phyloP scores from a whole-genome alignment of 179 eudicot genomes.

The Amaranthus tricolor region DNA sequence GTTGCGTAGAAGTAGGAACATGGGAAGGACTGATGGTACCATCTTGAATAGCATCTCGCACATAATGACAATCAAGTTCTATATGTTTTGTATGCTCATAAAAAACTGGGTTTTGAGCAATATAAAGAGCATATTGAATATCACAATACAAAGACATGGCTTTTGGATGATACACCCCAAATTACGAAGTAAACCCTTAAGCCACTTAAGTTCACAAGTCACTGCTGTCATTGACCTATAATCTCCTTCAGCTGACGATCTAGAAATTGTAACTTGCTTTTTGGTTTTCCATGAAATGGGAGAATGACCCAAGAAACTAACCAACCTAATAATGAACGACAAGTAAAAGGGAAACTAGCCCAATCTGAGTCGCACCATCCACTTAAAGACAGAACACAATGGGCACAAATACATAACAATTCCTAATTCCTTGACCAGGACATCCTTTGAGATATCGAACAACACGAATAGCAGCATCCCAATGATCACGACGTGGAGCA shows the following conservation, averaged over 20 bases:
- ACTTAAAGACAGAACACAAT: not conserved
- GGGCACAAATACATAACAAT: not conserved
- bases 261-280: too few species aligned
- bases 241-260: too few species aligned
- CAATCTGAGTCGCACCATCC: constrained; percentile 1
- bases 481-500: not conserved
- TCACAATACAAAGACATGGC: not conserved
- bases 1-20: not conserved
- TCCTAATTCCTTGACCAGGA: not conserved
- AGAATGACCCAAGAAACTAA: too few species aligned
- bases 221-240: too few species aligned
- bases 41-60: not conserved
- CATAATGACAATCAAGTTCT: not conserved
- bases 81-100: too few species aligned
- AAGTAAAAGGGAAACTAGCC: too few species aligned
- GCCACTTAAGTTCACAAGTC: too few species aligned
- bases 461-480: not conserved
- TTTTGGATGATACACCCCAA: not conserved
- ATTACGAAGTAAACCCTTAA: not conserved
- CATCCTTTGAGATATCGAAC: not conserved
- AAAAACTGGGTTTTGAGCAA: too few species aligned
- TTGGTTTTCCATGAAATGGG: too few species aligned
- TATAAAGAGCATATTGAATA: too few species aligned
- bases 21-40: not conserved
- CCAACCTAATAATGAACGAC: too few species aligned